phyloP scores from a whole-genome alignment of 1,284 basidiomycete genomes.

The Apiotrichum porosum region DNA sequence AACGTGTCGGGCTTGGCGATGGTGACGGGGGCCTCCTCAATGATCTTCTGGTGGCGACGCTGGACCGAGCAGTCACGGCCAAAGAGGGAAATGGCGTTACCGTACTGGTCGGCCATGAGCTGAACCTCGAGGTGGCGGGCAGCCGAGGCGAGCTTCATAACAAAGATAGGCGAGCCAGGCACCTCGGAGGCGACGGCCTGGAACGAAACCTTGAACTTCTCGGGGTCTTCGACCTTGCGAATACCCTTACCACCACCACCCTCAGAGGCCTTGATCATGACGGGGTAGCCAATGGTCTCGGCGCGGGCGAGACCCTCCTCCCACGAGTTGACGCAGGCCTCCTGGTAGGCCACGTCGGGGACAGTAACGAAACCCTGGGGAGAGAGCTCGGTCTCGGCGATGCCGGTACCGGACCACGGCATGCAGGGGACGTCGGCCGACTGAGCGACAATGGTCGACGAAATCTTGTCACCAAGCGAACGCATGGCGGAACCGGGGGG shows the following conservation, averaged over 20 bases:
- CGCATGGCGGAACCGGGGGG: slow-evolving; percentile 99
- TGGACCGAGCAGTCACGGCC: slow-evolving; percentile 99
- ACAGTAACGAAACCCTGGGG: slow-evolving; percentile 90
- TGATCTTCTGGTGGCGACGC: slow-evolving; percentile 99
- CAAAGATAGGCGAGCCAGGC: slow-evolving; percentile 97
- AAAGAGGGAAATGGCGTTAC: slow-evolving; percentile 97
- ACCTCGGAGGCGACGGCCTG: slow-evolving; percentile 94
- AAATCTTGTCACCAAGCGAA: slow-evolving; percentile 98
- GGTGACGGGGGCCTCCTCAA: slow-evolving; percentile 98
- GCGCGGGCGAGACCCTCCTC: slow-evolving; percentile 83
- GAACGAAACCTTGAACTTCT: slow-evolving; percentile 89
- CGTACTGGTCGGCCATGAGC: slow-evolving; percentile 97
- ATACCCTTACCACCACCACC: slow-evolving; percentile 99
- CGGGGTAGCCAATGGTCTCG: slow-evolving; percentile 87
- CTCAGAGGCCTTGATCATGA: slow-evolving; percentile 99
- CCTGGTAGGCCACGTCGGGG: slow-evolving; percentile 80
- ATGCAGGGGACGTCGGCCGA: slow-evolving; percentile 96
- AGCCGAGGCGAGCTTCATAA: slow-evolving; percentile 98
- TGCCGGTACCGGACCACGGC: slow-evolving; percentile 97
- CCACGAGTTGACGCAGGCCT: slow-evolving; percentile 84
- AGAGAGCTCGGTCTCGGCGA: slow-evolving; percentile 81
- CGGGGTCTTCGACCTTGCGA: slow-evolving; percentile 76
- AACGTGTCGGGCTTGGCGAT: slow-evolving; percentile 88
- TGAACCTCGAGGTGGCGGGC: slow-evolving; percentile 98
- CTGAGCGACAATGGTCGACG: slow-evolving; percentile 98